Evolutionary conservation across 352 stramenopile species (phyloP).

Genomic region (Phytophthora syringae): DNA sequence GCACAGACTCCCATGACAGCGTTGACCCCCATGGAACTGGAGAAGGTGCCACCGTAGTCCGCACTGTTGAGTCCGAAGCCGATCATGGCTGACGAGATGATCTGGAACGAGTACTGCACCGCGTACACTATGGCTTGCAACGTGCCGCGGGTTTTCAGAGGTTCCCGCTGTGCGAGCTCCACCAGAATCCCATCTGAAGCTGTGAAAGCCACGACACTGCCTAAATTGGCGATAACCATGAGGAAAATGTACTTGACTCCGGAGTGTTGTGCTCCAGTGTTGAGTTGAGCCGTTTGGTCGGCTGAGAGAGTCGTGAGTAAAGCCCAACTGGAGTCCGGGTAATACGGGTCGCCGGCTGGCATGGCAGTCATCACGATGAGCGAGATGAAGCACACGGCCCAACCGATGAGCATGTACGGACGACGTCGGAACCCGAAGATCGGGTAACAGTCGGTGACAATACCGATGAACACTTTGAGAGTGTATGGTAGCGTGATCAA

Average conservation of each 20-base stretch:
- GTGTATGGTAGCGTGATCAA: conserved; percentile 45
- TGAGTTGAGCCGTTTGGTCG: conserved; percentile 27
- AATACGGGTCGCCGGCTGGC: conserved; percentile 36
- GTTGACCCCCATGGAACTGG: conserved; percentile 37
- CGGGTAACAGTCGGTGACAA: conserved; percentile 48
- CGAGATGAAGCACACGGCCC: conserved; percentile 36
- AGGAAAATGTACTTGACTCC: conserved; percentile 53
- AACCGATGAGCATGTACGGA: conserved; percentile 45
- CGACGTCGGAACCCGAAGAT: conserved; percentile 50
- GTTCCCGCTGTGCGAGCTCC: conserved; percentile 45
- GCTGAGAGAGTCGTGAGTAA: conserved; percentile 14
- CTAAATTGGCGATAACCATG: conserved; percentile 67
- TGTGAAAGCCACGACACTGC: conserved; percentile 67
- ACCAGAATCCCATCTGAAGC: conserved; percentile 59
- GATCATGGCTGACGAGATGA: conserved; percentile 31
- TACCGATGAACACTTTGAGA: conserved; percentile 54
- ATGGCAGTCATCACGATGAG: conserved; percentile 36
- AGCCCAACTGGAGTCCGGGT: conserved; percentile 26
- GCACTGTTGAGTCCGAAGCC: conserved; percentile 43
- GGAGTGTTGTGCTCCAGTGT: conserved; percentile 32
- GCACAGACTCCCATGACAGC: conserved; percentile 35
- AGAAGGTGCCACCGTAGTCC: conserved; percentile 47
- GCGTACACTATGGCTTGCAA: conserved; percentile 41
- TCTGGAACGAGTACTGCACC: conserved; percentile 36
- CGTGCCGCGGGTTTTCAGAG: conserved; percentile 30